Conservation (phyloP, 768 basidiomycete genomes). For the Cyclocybe aegerita region DNA sequence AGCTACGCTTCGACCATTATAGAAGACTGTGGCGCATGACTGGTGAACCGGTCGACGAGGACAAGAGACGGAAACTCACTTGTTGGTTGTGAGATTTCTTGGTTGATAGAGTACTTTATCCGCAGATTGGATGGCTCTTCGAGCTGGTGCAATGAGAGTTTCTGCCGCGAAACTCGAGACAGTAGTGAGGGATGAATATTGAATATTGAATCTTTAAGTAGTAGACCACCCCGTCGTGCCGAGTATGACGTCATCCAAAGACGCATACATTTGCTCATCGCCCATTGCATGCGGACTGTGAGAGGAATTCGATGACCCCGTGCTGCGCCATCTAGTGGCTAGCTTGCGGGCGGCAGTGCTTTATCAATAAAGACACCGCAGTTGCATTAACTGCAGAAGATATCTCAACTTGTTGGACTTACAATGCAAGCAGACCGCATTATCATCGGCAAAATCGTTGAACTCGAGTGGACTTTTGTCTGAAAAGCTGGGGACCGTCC, state of each 20-base stretch:
- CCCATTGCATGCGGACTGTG: no score
- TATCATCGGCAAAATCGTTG: no score
- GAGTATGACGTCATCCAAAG: constrained; percentile 5
- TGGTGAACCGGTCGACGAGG: not conserved
- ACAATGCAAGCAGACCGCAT: no score
- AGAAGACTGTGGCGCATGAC: not conserved
- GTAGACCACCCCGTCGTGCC: not conserved
- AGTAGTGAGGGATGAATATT: no score
- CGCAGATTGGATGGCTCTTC: not conserved
- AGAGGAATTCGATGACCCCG: no score
- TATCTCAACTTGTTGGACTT: no score
- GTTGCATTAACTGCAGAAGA: no score
- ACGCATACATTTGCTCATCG: not conserved
- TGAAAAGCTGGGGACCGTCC: no score
- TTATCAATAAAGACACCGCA: no score
- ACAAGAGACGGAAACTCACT: not conserved
- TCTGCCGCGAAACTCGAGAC: constrained; percentile 2
- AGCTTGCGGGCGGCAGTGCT: no score
- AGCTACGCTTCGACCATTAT: constrained; percentile 5
- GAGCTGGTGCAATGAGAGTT: not conserved
- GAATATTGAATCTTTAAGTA: constrained; percentile 7
- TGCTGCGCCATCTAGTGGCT: no score
- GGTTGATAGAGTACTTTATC: not conserved
- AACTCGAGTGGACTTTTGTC: no score
- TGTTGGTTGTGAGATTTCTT: not conserved